Evolutionary conservation across 2,329 filamentous ascomycete genomes (phyloP).

Genomic region (Aspergillus sp.): DNA sequence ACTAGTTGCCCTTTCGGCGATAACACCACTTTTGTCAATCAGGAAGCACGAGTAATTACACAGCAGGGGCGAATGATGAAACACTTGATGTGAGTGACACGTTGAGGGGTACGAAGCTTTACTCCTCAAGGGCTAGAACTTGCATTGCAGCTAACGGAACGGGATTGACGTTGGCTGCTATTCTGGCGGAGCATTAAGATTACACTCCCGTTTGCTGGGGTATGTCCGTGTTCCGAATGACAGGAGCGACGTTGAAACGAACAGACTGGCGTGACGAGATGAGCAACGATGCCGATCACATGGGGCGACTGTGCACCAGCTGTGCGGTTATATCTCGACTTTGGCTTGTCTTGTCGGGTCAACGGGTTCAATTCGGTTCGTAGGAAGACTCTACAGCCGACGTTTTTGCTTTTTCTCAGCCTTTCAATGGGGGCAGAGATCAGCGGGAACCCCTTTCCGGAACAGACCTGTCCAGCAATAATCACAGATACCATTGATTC

Average conservation of each 20-base stretch:
- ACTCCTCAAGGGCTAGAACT: background rate
- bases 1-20: background rate
- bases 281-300: constrained; percentile 14
- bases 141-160: background rate
- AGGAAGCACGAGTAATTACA: background rate
- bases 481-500: background rate
- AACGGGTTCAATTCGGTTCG: background rate
- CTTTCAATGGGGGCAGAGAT: background rate
- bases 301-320: constrained; percentile 10
- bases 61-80: background rate
- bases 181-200: background rate
- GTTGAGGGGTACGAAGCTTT: background rate
- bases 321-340: background rate
- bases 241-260: background rate
- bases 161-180: constrained; percentile 1
- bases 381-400: background rate
- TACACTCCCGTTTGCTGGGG: background rate
- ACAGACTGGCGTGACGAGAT: constrained; percentile 1
- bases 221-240: background rate
- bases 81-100: background rate
- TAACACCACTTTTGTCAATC: background rate
- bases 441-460: constrained; percentile 1
- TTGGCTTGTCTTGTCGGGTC: background rate
- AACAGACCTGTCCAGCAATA: background rate
- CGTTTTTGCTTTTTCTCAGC: constrained; percentile 1